These are phyloP conservation scores for Teratosphaeria destructans DNA, from an alignment of 2,329 filamentous ascomycete species.

Conservation along the genomic window DNA sequence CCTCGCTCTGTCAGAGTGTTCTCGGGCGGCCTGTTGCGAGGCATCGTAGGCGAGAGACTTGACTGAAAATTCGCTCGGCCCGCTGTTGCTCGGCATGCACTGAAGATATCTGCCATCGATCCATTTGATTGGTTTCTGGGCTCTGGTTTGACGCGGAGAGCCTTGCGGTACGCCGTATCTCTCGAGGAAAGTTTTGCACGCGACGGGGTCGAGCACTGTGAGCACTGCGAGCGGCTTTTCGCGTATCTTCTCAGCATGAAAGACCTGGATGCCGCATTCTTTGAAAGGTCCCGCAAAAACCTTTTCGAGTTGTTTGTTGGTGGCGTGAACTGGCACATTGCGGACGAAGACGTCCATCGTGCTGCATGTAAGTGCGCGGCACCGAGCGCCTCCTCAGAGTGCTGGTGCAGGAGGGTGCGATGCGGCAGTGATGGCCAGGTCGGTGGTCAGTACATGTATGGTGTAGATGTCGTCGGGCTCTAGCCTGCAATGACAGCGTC, in stretches of 20 bases:
- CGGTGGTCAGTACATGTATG: background rate
- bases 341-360: slow-evolving; percentile 40
- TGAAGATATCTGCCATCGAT: slow-evolving; percentile 16
- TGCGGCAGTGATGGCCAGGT: background rate
- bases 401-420: background rate
- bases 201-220: slow-evolving; percentile 33
- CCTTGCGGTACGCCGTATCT: slow-evolving; percentile 19
- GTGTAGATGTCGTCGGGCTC: background rate
- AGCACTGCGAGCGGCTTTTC: slow-evolving; percentile 34
- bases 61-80: slow-evolving; percentile 15
- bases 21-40: slow-evolving; percentile 4
- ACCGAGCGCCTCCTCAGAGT: background rate
- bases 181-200: slow-evolving; percentile 35
- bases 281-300: slow-evolving; percentile 31
- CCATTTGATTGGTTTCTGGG: background rate
- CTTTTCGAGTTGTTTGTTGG: slow-evolving; percentile 31
- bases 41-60: slow-evolving; percentile 15
- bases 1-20: background rate
- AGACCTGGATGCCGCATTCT: slow-evolving; percentile 31
- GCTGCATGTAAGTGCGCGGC: background rate
- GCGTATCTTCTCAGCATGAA: slow-evolving; percentile 34
- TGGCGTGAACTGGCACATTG: slow-evolving; percentile 33
- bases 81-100: slow-evolving; percentile 14
- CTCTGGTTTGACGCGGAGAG: slow-evolving; percentile 6
- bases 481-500: background rate